Evolutionary conservation across 768 basidiomycete species (phyloP), one percentile per base, ranked within the genome.

Genomic region (Cyathus striatus): DNA sequence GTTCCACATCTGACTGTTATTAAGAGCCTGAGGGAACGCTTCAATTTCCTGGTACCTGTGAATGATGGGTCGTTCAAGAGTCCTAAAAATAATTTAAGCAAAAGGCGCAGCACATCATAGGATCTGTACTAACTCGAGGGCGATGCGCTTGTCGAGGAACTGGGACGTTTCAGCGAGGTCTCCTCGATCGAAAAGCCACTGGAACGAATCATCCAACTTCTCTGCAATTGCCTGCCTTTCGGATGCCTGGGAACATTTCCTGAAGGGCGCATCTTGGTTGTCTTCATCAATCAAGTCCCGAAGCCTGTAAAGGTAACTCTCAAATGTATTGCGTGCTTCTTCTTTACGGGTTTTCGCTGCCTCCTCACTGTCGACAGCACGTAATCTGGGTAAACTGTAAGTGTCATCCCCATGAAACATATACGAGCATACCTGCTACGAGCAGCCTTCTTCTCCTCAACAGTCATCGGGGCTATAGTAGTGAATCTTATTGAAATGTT

Each of bases 291-390:
- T 69, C 7, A 95, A 71, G 56, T 92, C 92, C 17, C 90, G 83
- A 24, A 96, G 65, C 46, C 84, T 78, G 68, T 99, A 99, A n/a
- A 98, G 64, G 58, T 96, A 96, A 23, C 85, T 80, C 62, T 99
- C 96, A 40, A 99, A 79, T 20, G 77, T 72, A 63, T 99, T 99
- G 23, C 86, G 75, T 2, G 91, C 90, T 60, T 98, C 96, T 54
- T 94, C 94, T 23, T 82, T 82, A 41, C 80, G 79, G 23, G 70
- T 73, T 60, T 90, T 91, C 14, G 81, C 76, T 2, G 72, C 66
- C 65, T 98, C 94, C 42, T 85, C 81, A 5, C 69, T 60, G 51
- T 95, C 89, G 46, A 95, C 72, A 7, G 82, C 79, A 10, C 84
- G 78, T 9, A 99, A 70, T 58, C 94, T 96, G 18, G 17, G 20